Evolutionary conservation across 1,139 yeast genomes (phyloP).

Genomic region (Geotrichum aggregatum): DNA sequence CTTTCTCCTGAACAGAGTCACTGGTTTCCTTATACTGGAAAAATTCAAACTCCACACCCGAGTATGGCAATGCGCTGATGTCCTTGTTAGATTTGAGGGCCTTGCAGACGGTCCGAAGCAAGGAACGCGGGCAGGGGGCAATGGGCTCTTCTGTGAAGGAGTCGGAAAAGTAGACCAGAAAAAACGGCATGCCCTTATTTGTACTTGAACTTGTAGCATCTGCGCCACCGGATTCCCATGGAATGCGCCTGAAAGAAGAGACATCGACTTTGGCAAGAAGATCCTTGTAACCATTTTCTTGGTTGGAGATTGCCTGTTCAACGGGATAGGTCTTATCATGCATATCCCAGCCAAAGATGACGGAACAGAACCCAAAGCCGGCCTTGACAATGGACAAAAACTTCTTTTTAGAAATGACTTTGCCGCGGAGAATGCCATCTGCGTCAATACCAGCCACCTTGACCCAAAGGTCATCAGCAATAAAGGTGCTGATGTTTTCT

Average conservation of each 20-base stretch:
- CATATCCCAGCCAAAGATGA: constrained; percentile 42
- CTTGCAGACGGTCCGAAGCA: constrained; percentile 29
- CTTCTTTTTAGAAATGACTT: constrained; percentile 36
- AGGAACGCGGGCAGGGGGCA: constrained; percentile 38
- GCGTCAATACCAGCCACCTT: constrained; percentile 41
- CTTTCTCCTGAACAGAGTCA: constrained; percentile 31
- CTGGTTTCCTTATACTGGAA: constrained; percentile 37
- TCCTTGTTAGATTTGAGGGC: constrained; percentile 20
- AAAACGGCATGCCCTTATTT: constrained; percentile 30
- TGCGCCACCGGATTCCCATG: constrained; percentile 33
- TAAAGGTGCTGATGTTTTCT: background rate
- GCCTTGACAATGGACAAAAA: constrained; percentile 31
- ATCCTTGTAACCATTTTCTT: constrained; percentile 38
- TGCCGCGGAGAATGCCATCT: constrained; percentile 40
- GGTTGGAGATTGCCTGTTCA: constrained; percentile 34
- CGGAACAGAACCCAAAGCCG: constrained; percentile 40
- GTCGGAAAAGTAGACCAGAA: constrained; percentile 34
- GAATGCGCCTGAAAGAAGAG: constrained; percentile 32
- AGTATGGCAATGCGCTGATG: constrained; percentile 29
- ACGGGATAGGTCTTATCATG: constrained; percentile 36
- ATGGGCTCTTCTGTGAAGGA: constrained; percentile 30
- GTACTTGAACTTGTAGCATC: no score
- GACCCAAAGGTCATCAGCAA: constrained; percentile 29
- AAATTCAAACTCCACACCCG: constrained; percentile 41
- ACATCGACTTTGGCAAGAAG: constrained; percentile 36